These are phyloP conservation scores for Saxophila tyrrhenica DNA, from an alignment of 495 filamentous ascomycete genomes.

Conservation along the genomic window DNA sequence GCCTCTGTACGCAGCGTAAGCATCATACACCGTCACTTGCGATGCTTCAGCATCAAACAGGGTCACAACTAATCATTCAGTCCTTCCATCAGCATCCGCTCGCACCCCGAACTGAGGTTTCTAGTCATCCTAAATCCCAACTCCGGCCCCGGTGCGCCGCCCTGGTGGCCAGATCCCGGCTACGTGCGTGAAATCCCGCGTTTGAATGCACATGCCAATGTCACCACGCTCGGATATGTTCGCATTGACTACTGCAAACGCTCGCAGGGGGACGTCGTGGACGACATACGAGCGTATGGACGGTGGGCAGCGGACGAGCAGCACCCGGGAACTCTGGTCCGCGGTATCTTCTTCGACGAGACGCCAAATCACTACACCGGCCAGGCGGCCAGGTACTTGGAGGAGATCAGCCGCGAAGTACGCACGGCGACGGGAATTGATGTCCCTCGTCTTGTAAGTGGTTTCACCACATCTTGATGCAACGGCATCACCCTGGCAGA, in stretches of 20 bases:
- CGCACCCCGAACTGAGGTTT: constrained; percentile 38
- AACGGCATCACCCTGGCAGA: too few species aligned
- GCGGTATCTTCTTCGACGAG: constrained; percentile 42
- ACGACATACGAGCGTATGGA: constrained; percentile 39
- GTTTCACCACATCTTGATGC: not conserved
- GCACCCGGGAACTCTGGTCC: constrained; percentile 23
- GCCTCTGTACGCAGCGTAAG: constrained; percentile 8
- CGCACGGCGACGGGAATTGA: not conserved
- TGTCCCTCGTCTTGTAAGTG: not conserved
- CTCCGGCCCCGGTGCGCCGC: constrained; percentile 38
- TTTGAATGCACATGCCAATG: constrained; percentile 37
- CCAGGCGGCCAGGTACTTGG: constrained; percentile 1
- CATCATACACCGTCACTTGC: not conserved
- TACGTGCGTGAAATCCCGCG: constrained; percentile 39
- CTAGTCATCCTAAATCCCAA: constrained; percentile 45
- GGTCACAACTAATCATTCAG: too few species aligned
- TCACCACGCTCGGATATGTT: constrained; percentile 45
- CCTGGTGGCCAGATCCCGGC: constrained; percentile 37
- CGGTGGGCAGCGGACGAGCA: constrained; percentile 34
- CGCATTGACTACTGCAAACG: constrained; percentile 39
- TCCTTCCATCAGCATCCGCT: not conserved
- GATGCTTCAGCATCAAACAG: not conserved
- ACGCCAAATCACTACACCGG: constrained; percentile 19
- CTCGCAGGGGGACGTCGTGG: constrained; percentile 29
- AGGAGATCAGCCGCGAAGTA: not conserved